Percentiles rank a stretch among this genome's conserved stretches.
Evolutionary conservation across 1,284 basidiomycete genomes (phyloP).

Genomic region (Sporisorium exsertum): DNA sequence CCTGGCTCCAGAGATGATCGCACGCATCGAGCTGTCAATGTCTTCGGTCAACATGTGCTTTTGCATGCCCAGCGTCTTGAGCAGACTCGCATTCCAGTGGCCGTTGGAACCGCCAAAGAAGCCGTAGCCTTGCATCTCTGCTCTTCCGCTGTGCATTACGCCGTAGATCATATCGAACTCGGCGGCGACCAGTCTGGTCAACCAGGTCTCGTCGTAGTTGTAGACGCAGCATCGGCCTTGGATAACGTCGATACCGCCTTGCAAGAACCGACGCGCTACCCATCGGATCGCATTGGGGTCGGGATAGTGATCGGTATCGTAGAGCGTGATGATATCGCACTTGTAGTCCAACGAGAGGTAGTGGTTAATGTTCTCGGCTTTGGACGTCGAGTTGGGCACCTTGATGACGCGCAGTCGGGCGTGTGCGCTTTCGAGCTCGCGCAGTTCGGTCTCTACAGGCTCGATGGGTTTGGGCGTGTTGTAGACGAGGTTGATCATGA

Average conservation of each 20-base stretch:
- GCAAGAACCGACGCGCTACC: slow-evolving; percentile 55
- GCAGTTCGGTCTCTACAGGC: slow-evolving; percentile 51
- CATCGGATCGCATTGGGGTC: slow-evolving; percentile 58
- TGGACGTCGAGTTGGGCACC: slow-evolving; percentile 59
- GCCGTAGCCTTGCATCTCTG: slow-evolving; percentile 56
- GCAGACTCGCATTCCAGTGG: slow-evolving; percentile 62
- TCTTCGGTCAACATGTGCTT: slow-evolving; percentile 65
- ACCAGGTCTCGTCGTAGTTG: slow-evolving; percentile 58
- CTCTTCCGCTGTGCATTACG: slow-evolving; percentile 61
- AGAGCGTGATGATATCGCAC: slow-evolving; percentile 61
- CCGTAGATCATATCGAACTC: slow-evolving; percentile 65
- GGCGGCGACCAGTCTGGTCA: slow-evolving; percentile 53
- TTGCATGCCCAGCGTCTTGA: slow-evolving; percentile 58
- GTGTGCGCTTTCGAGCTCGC: slow-evolving; percentile 46
- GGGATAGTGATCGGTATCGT: slow-evolving; percentile 63
- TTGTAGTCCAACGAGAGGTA: slow-evolving; percentile 55
- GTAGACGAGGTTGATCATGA: slow-evolving; percentile 63
- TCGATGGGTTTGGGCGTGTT: slow-evolving; percentile 62
- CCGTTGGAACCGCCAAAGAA: slow-evolving; percentile 66
- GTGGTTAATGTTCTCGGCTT: slow-evolving; percentile 64
- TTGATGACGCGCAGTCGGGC: slow-evolving; percentile 53
- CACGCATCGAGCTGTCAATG: slow-evolving; percentile 62
- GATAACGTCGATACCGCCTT: slow-evolving; percentile 64
- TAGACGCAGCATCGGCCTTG: slow-evolving; percentile 63
- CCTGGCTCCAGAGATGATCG: slow-evolving; percentile 61